Evolutionary conservation across 768 basidiomycete genomes (phyloP).

Genomic region (Lactarius quietus): DNA sequence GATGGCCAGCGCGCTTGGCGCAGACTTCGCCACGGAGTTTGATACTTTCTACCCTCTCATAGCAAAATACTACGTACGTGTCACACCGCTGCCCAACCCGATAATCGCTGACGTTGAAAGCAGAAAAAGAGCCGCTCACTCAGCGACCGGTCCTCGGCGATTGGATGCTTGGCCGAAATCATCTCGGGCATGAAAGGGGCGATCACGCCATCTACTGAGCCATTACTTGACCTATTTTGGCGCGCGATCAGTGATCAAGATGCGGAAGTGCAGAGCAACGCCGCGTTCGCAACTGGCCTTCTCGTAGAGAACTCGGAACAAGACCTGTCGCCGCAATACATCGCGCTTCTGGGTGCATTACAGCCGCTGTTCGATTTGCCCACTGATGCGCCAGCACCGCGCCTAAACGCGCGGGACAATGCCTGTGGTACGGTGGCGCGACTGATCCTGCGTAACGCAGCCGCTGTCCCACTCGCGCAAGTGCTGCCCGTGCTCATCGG

Average conservation of each 20-base stretch:
- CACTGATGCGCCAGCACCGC: slow-evolving; percentile 57
- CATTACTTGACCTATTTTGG: slow-evolving; percentile 81
- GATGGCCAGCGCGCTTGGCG: slow-evolving; percentile 79
- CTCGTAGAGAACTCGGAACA: slow-evolving; percentile 81
- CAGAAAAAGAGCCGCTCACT: slow-evolving; percentile 84
- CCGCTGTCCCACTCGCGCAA: slow-evolving; percentile 83
- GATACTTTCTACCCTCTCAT: slow-evolving; percentile 85
- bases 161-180: slow-evolving; percentile 93
- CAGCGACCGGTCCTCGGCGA: slow-evolving; percentile 88
- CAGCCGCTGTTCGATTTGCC: slow-evolving; percentile 75
- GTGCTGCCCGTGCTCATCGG: slow-evolving; percentile 82
- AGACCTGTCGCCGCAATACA: slow-evolving; percentile 81
- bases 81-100: background rate
- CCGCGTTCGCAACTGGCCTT: slow-evolving; percentile 90
- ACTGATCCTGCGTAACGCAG: slow-evolving; percentile 74
- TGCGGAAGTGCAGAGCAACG: slow-evolving; percentile 93
- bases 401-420: slow-evolving; percentile 89
- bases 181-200: slow-evolving; percentile 87
- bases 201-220: slow-evolving; percentile 79
- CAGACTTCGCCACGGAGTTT: slow-evolving; percentile 81
- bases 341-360: slow-evolving; percentile 71
- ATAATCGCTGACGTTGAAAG: background rate
- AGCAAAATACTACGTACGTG: slow-evolving; percentile 84
- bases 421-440: slow-evolving; percentile 93
- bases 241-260: slow-evolving; percentile 79